Conservation (phyloP, 2,329 filamentous ascomycete genomes). For the Hypoxylon sp. region DNA sequence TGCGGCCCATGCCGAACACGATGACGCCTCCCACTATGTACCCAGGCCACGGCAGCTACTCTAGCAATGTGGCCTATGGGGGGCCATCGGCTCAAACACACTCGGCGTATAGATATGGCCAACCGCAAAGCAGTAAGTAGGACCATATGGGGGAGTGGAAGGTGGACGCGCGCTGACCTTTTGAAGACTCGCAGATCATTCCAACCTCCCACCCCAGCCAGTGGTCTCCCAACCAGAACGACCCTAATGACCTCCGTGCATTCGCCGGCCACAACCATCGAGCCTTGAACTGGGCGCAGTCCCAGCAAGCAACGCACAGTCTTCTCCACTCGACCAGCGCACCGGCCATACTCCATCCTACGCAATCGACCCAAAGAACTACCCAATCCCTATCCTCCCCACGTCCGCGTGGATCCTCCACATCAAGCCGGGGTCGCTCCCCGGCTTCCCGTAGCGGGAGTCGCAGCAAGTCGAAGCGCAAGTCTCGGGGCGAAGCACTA, state of each 20-base stretch:
- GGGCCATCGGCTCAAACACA: not conserved
- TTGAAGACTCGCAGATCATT: not conserved
- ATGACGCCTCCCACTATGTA: not conserved
- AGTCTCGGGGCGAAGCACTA: not conserved
- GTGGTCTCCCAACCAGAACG: conserved; percentile 1
- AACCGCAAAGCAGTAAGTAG: conserved; percentile 15
- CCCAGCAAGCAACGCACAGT: not conserved
- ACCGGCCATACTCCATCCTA: not conserved
- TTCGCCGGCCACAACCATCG: not conserved
- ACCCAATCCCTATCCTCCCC: not conserved
- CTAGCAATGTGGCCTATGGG: not conserved
- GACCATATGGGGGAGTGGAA: not conserved
- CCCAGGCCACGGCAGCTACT: not conserved
- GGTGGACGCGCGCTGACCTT: conserved; percentile 3
- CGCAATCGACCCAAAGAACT: not conserved
- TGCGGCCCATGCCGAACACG: not conserved
- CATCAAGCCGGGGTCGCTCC: not conserved
- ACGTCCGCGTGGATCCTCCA: not conserved
- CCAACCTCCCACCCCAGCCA: not conserved
- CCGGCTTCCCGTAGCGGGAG: not conserved
- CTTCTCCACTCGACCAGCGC: not conserved
- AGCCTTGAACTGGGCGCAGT: no score
- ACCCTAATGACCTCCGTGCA: not conserved
- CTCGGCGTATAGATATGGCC: not conserved
- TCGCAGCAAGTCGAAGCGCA: not conserved